Evolutionary conservation across 768 basidiomycete genomes (phyloP), one percentile per base, ranked within the genome.

Genomic region (Amanita pseudoporphyria): DNA sequence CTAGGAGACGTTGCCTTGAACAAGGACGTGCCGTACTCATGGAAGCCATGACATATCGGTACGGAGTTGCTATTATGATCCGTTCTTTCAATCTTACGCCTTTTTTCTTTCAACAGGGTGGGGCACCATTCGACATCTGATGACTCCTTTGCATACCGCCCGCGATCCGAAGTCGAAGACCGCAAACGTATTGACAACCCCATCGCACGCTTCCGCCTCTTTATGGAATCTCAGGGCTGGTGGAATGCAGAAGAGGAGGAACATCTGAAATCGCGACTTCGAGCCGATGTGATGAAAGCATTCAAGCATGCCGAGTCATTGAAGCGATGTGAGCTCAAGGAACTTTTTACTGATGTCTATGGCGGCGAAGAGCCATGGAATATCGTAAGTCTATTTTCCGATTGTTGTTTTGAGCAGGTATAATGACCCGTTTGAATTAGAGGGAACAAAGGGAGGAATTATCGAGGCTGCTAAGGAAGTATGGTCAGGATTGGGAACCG

Each of bases 41-140:
- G 41, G 90, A 93, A 64, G 86, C 89, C 5, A 94, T 94, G 90
- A 85, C 84, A 6, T 95, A 95, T 60, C 79, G 92, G 79, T 81
- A 53, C 26, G 72, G n/a, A 60, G 22, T 18, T 22, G 30, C 35
- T 31, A 12, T 42, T 45, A 26, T 30, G 19, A 28, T 43, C 36
- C 31, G 48, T 39, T 35, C 45, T 46, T 43, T 49, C 39, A 37
- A 21, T 14, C 43, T 51, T 22, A 43, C 37, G 33, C 45, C 31
- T 44, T 47, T 33, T n/a, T 24, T 30, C 36, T 28, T 30, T 51
- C 42, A 54, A 39, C 60, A 87, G 86, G 21, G 84, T 96, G 10
- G 87, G 92, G n/a, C 92, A 97, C 61, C 91, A 94, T 62, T 91
- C 88, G 14, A 94, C 89, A 0, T 95, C 93, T 9, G 94, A 97